These are phyloP conservation scores for Viola pubescens DNA, from an alignment of 441 rosid species.

Conservation along the genomic window DNA sequence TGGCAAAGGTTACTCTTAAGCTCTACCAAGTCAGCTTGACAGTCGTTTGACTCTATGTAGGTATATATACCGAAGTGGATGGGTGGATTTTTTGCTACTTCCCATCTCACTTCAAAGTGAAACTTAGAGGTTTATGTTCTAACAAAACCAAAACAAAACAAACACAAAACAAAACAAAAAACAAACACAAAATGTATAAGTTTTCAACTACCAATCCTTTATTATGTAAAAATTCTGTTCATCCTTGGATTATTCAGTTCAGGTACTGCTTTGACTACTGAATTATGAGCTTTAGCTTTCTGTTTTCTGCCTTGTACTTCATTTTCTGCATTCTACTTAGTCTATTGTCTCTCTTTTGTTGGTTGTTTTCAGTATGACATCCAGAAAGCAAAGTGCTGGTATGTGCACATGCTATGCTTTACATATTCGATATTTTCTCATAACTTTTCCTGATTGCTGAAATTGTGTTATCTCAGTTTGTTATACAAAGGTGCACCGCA, in stretches of 20 bases:
- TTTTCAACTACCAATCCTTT: constrained; percentile 20
- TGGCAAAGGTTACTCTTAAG: neutral
- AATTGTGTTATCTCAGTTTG: constrained; percentile 21
- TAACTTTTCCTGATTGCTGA: no score
- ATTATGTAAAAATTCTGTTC: constrained; percentile 22
- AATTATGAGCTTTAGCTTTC: no score
- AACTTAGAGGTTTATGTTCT: neutral
- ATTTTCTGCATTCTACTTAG: neutral
- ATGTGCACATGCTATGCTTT: no score
- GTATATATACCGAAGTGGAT: neutral
- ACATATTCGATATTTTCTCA: no score
- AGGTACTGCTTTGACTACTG: constrained; percentile 26
- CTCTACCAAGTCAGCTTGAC: neutral
- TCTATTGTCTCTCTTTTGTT: no score
- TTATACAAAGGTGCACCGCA: constrained; percentile 53
- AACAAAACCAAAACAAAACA: neutral
- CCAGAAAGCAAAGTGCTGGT: no score
- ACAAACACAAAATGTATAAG: constrained; percentile 25
- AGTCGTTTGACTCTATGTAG: neutral
- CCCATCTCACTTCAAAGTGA: constrained; percentile 8
- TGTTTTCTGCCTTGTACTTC: no score
- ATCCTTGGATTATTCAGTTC: constrained; percentile 30
- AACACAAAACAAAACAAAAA: neutral
- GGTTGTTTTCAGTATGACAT: no score
- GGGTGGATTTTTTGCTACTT: neutral